Evolutionary conservation across 331 rosid species (phyloP), one percentile per base, ranked within the genome.

Genomic region (Acacia concinna): DNA sequence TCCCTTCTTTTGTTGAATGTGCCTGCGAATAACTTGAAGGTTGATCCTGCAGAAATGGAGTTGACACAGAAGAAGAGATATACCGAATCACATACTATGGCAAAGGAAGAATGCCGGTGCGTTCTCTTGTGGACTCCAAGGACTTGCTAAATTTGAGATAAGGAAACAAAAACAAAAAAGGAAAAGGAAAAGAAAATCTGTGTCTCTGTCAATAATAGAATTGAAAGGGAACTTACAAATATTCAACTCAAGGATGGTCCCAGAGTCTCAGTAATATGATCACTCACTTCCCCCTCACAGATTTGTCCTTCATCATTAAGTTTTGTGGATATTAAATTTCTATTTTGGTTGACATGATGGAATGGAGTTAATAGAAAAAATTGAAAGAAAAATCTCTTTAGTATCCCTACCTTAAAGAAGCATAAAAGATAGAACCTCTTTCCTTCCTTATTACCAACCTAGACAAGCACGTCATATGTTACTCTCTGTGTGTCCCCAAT

Each of bases 81-180:
- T 91, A 85, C 87, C 86, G 88, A 54, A 82, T 92, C 56, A 90
- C 95, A 34, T 92, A 89, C 80, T 92, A 79, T 77, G 97, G 92
- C 74, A 88, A 90, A 80, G 92, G 95, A 84, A 85, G 92, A 87
- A 88, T 88, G 95, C 97, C 97, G 1, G 97, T 89, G 73, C 76
- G 93, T 83, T 62, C 46, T 75, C 32, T n/a, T 32, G 31, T 76
- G n/a, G 68, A 56, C 4, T 52, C 47, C 68, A 47, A 44, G 25
- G 27, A 43, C 66, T 77, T 66, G 20, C 28, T 80, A 41, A 49
- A 70, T 67, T 5, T 14, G 59, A 62, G 46, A 23, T 4, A 5
- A 12, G n/a, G 17, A 73, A 31, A 44, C 25, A 60, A 54, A 52
- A 76, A 47, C n/a, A n/a, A n/a, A n/a, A n/a, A n/a, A n/a, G n/a